Conservation (phyloP, 2,329 filamentous ascomycete genomes). For the Didymella pomorum region DNA sequence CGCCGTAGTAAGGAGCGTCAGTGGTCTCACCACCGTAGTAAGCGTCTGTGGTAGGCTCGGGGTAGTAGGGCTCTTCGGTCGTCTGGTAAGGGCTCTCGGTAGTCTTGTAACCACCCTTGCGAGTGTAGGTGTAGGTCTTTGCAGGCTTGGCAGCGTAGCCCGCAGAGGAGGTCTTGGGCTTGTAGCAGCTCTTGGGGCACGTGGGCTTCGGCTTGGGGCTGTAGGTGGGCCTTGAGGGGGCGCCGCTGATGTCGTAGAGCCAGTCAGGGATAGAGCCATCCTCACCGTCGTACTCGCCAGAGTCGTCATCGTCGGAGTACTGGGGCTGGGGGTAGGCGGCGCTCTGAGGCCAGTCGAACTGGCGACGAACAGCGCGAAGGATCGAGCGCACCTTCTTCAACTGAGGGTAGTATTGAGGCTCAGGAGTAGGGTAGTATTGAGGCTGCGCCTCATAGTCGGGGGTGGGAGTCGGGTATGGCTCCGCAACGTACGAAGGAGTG, state of each 20-base stretch:
- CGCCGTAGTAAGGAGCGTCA: conserved; percentile 4
- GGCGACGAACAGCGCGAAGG: conserved; percentile 15
- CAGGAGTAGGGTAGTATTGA: conserved; percentile 16
- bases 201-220: conserved; percentile 11
- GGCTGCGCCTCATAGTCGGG: neutral
- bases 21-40: conserved; percentile 5
- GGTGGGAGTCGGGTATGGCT: neutral
- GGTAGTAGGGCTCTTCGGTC: conserved; percentile 7
- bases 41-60: neutral
- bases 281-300: conserved; percentile 12
- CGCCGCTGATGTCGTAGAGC: conserved; percentile 15
- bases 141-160: conserved; percentile 10
- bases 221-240: conserved; percentile 10
- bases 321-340: conserved; percentile 1
- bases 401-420: conserved; percentile 11
- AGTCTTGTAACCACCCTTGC: conserved; percentile 11
- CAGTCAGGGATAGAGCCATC: conserved; percentile 26
- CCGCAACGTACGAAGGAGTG: neutral
- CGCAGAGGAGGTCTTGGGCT: conserved; percentile 2
- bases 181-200: conserved; percentile 21
- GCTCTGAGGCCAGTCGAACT: neutral
- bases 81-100: conserved; percentile 2
- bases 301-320: conserved; percentile 18
- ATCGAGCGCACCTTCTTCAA: conserved; percentile 18
- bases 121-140: conserved; percentile 9